Base-by-base conservation (phyloP, 1,284 basidiomycete species). In the Farysia itapuensis region DNA sequence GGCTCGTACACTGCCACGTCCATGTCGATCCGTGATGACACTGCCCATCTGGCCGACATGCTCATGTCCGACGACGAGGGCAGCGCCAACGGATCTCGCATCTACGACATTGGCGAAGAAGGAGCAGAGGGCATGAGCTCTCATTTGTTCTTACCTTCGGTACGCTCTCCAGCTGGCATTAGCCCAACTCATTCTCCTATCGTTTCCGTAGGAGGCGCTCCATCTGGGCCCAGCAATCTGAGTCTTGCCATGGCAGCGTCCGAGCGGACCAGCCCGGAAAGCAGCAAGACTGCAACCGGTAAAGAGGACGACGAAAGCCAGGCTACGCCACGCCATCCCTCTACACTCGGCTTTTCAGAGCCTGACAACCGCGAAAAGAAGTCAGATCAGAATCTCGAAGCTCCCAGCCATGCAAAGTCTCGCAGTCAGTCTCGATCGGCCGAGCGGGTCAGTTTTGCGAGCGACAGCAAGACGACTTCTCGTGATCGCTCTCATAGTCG, bases 1-100 rank as follows among this genome's bases (percentile, higher is more conserved):
- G 56, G 60, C 28, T 64, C 68, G 4, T 75, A 70, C 46, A 71
- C 73, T 5, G 74, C 72, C 9, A 72, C 68, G 4, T 60, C 53
- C 4, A 52, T 54, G 14, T 63, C 61, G 4, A 74, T 75, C 24
- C 60, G 74, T 6, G 70, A 66, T 26, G 53, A 63, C 9, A 75
- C 74, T 0, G 74, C 74, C 9, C 69, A 67, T 20, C 58, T 75
- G 1, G 74, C 72, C 2, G 71, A 64, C 11, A 60, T 70, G 61
- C 65, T 64, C 22, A 50, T 75, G 31, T 51, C 42, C 9, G 58
- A 66, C 14, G 72, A 72, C 20, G 70, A 67, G 19, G 51, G 37
- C 16, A 48, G 56, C 43, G 38, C 23, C 16, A 50, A 40, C 26
- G 47, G 41, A 30, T 61, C 57, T 18, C 39, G 41, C 35, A 49